Base-by-base conservation (phyloP, 2,329 filamentous ascomycete species). In the Cercospora zeina region DNA sequence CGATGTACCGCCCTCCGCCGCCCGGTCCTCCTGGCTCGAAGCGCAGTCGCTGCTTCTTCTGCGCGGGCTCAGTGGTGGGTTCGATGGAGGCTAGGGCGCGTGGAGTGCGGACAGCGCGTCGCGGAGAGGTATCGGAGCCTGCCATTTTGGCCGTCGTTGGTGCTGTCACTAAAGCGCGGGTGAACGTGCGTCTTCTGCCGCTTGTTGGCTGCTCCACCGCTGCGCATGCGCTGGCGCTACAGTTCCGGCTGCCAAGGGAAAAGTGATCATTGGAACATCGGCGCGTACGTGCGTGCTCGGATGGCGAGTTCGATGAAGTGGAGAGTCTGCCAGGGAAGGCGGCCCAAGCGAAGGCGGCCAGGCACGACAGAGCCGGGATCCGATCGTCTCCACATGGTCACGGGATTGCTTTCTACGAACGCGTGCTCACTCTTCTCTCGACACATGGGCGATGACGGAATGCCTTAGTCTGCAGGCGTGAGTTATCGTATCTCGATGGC, bases 21-120 rank as follows among this genome's bases (percentile, higher is more conserved):
- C 91, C 91, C 62, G 91, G 89, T 2, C 91, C 92, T 53, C 92
- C 92, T 34, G 93, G 91, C 53, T 96, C 85, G 78, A 96, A 97
- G 76, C 77, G 79, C 56, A 58, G n/a, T 64, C 76, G 76, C 71
- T 75, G 75, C 76, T 81, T 81, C 75, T 81, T 81, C 47, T 66
- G 70, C 30, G 77, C 76, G 33, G 78, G 77, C 57, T 77, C 78
- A 16, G 58, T 33, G 62, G 77, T 75, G 50, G 76, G 65, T 58
- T 69, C 70, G 47, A 67, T 69, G 9, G 66, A 66, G 14, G 69
- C 67, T 33, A 68, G 68, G 14, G 69, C 66, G 57, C 68, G 70
- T 47, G 67, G 61, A 72, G 65, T 27, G 65, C 72, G 27, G 70
- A 72, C 27, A 70, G 71, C 64, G 37, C 68, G 71, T 65, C 70